Conservation (phyloP, 108 stramenopile genomes). For the Nitzschia sp. region DNA sequence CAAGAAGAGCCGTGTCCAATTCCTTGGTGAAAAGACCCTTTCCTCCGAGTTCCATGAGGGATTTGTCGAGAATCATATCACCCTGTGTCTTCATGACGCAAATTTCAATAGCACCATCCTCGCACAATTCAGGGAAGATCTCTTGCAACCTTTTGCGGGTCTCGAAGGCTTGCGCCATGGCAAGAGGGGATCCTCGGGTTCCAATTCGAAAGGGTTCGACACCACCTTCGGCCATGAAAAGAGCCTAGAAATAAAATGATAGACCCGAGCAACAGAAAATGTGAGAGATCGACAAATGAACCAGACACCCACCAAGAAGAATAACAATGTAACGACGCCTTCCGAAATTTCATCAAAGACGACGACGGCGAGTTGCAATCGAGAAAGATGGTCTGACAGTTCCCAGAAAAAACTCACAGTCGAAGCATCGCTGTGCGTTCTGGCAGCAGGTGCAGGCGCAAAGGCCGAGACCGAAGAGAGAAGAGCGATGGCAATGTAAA, state of each 20-base stretch:
- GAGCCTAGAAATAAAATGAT: conserved; percentile 42
- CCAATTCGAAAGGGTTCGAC: conserved; percentile 92
- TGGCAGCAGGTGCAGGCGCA: conserved; percentile 60
- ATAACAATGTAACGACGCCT: too few species aligned
- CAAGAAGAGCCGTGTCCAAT: conserved; percentile 96
- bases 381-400: not conserved
- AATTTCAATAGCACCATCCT: conserved; percentile 96
- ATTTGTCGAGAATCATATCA: conserved; percentile 98
- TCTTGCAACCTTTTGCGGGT: conserved; percentile 89
- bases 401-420: conserved; percentile 35
- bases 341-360: too few species aligned
- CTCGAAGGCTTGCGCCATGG: conserved; percentile 98
- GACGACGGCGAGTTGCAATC: too few species aligned
- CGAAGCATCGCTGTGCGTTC: conserved; percentile 8
- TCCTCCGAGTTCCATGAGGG: conserved; percentile 98
- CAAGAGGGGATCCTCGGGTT: conserved; percentile 97
- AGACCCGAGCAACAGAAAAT: not conserved
- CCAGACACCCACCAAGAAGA: too few species aligned
- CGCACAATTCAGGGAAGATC: conserved; percentile 89
- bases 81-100: conserved; percentile 98
- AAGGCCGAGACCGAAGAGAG: conserved; percentile 50
- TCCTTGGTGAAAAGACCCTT: conserved; percentile 99
- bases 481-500: conserved; percentile 49
- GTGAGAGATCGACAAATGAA: too few species aligned
- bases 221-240: conserved; percentile 75